These are phyloP conservation scores for Rhynchosporium secalis DNA, from an alignment of 2,329 filamentous ascomycete species.

Conservation along the genomic window DNA sequence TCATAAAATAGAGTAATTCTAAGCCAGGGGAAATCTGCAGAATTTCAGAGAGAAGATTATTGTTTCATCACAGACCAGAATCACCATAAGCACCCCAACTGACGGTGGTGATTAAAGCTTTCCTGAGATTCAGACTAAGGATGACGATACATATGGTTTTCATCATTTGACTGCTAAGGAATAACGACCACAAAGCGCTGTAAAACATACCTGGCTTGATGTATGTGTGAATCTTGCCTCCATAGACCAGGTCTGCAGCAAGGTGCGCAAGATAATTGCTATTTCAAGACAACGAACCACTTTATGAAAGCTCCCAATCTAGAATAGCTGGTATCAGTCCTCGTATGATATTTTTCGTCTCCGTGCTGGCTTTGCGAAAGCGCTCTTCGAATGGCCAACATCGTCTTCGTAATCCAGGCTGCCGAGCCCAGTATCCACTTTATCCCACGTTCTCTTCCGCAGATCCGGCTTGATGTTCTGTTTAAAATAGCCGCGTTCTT, in stretches of 20 bases:
- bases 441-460: constrained; percentile 67
- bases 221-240: neutral
- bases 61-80: constrained; percentile 47
- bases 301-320: too few relatives aligned
- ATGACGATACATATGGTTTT: constrained; percentile 86
- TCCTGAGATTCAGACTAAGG: constrained; percentile 75
- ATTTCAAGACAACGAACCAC: too few relatives aligned
- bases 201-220: constrained; percentile 3
- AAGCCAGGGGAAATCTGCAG: constrained; percentile 1
- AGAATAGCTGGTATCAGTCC: constrained; percentile 39
- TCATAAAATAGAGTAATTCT: neutral
- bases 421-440: constrained; percentile 61
- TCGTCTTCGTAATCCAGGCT: constrained; percentile 60
- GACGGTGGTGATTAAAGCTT: constrained; percentile 29
- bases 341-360: constrained; percentile 51
- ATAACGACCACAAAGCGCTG: neutral
- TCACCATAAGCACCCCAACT: constrained; percentile 39
- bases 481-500: constrained; percentile 40
- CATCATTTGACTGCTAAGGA: constrained; percentile 63
- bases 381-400: constrained; percentile 30
- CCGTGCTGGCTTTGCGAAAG: constrained; percentile 40
- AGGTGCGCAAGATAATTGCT: too few relatives aligned
- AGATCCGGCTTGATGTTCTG: constrained; percentile 57
- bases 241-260: neutral
- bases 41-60: constrained; percentile 55